phyloP scores from a whole-genome alignment of 257 asterid species.

The Voacanga thouarsii region DNA sequence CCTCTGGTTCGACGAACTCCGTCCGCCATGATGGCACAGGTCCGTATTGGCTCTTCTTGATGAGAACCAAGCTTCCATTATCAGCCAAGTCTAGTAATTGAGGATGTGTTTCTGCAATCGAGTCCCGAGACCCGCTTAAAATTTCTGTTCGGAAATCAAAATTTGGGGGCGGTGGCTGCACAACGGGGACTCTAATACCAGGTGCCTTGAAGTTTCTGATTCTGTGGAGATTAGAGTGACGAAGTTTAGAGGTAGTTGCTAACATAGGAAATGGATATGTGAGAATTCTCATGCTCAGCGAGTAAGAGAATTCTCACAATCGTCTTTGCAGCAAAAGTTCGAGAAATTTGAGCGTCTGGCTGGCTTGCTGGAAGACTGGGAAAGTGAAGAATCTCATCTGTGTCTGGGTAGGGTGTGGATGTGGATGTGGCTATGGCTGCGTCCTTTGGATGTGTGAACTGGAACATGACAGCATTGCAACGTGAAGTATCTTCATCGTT shows the following conservation, averaged over 20 bases:
- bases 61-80: slow-evolving; percentile 60
- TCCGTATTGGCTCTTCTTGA: slow-evolving; percentile 61
- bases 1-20: slow-evolving; percentile 82
- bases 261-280: slow-evolving; percentile 5
- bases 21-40: slow-evolving; percentile 82
- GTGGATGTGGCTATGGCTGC: background rate
- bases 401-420: background rate
- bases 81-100: slow-evolving; percentile 68
- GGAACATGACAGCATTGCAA: background rate
- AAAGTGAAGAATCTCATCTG: background rate
- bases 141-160: slow-evolving; percentile 61
- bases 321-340: background rate
- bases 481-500: background rate
- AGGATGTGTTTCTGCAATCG: slow-evolving; percentile 58
- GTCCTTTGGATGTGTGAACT: slow-evolving; percentile 8
- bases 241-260: background rate
- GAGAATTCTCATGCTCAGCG: slow-evolving; percentile 8
- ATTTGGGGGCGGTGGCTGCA: slow-evolving; percentile 59
- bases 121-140: slow-evolving; percentile 42
- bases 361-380: background rate
- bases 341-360: background rate
- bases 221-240: background rate
- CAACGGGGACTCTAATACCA: slow-evolving; percentile 23
- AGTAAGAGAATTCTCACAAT: background rate
- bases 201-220: background rate